These are phyloP conservation scores for Raphanus sativus DNA, from an alignment of 345 rosid species.

Conservation along the genomic window DNA sequence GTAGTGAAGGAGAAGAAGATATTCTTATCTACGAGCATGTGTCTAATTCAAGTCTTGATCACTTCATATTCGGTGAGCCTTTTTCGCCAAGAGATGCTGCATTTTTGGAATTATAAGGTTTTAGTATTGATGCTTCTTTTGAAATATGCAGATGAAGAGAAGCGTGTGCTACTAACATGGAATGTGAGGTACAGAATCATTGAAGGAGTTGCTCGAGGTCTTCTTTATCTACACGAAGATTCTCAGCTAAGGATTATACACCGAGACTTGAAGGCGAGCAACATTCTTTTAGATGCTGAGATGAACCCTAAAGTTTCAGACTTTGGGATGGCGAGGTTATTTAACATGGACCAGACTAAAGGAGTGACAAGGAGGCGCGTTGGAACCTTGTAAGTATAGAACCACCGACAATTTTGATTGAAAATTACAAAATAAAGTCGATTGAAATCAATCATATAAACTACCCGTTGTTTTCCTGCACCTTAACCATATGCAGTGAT, in stretches of 20 bases:
- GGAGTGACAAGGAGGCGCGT: constrained; percentile 32
- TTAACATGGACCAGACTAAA: constrained; percentile 27
- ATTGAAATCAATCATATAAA: too few relatives aligned
- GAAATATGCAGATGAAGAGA: constrained; percentile 20
- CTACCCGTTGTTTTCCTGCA: too few relatives aligned
- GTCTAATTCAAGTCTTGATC: constrained; percentile 1
- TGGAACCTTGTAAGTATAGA: constrained; percentile 37
- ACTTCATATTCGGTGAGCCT: not conserved
- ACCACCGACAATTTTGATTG: too few relatives aligned
- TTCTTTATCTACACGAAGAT: constrained; percentile 37
- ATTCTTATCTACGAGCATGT: constrained; percentile 2
- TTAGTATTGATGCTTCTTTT: not conserved
- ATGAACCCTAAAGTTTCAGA: constrained; percentile 21
- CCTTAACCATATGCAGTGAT: too few relatives aligned
- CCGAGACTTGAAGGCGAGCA: not conserved
- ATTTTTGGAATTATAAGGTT: not conserved
- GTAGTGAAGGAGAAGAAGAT: not conserved
- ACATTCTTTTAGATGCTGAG: too few relatives aligned
- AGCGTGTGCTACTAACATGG: constrained; percentile 23
- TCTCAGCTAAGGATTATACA: constrained; percentile 36
- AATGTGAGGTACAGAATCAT: constrained; percentile 26
- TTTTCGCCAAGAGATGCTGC: not conserved
- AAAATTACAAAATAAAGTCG: too few relatives aligned
- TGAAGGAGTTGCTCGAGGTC: not conserved
- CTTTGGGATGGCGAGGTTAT: constrained; percentile 42